These are phyloP conservation scores for Physaria fendleri DNA, from an alignment of 345 rosid genomes.

Conservation along the genomic window DNA sequence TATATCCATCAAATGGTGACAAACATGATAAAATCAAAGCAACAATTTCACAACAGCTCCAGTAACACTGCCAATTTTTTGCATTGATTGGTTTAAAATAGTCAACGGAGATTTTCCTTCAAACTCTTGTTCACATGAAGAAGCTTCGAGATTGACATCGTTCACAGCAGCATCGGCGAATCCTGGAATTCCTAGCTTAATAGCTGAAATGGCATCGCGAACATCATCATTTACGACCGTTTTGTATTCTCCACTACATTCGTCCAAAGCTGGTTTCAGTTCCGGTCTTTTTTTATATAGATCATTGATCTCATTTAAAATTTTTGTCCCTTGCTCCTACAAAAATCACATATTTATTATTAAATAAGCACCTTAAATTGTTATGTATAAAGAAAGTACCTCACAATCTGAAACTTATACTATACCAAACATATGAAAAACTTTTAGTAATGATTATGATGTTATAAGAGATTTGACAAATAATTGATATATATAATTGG, in stretches of 20 bases:
- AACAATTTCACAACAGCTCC: conserved; percentile 38
- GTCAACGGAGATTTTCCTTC: conserved; percentile 32
- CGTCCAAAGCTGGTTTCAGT: conserved; percentile 27
- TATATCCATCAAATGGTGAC: too few species aligned
- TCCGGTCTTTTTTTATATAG: conserved; percentile 29
- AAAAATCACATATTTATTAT: neutral
- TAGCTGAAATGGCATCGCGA: conserved; percentile 43
- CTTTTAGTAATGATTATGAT: neutral
- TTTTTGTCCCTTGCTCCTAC: conserved; percentile 11
- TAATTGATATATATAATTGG: neutral
- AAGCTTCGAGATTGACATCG: conserved; percentile 40
- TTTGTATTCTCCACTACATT: conserved; percentile 39
- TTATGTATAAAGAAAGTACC: neutral
- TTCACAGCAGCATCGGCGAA: conserved; percentile 35
- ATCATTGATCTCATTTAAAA: conserved; percentile 15
- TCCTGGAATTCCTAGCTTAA: conserved; percentile 40
- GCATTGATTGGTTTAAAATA: conserved; percentile 31
- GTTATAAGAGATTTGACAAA: neutral
- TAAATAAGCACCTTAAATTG: neutral
- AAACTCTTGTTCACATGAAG: conserved; percentile 32
- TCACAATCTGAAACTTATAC: neutral
- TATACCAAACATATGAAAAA: neutral
- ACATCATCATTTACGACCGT: conserved; percentile 38
- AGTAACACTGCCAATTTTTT: conserved; percentile 33
- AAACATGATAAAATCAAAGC: conserved; percentile 21